phyloP scores from a whole-genome alignment of 768 basidiomycete species.

The Boletus speciosus region DNA sequence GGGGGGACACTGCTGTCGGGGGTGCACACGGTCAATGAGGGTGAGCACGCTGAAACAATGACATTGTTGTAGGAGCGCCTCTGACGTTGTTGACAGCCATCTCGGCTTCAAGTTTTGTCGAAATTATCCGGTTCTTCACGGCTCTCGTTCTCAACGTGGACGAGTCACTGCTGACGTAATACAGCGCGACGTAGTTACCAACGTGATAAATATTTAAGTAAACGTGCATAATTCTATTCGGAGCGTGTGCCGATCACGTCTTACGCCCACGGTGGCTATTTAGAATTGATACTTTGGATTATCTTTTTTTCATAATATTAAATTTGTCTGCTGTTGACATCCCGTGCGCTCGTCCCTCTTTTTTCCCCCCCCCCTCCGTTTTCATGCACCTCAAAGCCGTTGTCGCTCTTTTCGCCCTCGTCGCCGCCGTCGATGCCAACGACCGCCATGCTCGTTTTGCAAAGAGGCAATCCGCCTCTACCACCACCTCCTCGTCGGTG shows the following conservation, averaged over 20 bases:
- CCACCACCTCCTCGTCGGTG: constrained; percentile 3
- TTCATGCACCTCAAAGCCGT: constrained; percentile 46
- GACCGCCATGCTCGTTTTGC: constrained; percentile 37
- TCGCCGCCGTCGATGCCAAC: constrained; percentile 37
- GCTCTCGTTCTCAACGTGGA: constrained; percentile 67
- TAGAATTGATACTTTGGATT: too few relatives aligned
- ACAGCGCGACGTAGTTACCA: too few relatives aligned
- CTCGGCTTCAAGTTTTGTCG: constrained; percentile 49
- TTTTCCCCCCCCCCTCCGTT: constrained; percentile 4
- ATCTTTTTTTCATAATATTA: too few relatives aligned
- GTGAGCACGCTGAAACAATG: constrained; percentile 33
- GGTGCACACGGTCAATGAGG: constrained; percentile 73
- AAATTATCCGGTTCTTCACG: constrained; percentile 64
- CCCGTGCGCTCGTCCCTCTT: not conserved
- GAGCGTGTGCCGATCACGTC: too few relatives aligned
- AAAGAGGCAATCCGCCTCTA: constrained; percentile 34
- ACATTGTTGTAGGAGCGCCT: not conserved
- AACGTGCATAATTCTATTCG: too few relatives aligned
- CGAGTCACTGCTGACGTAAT: constrained; percentile 35
- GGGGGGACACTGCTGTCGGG: constrained; percentile 33
- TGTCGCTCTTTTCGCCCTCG: constrained; percentile 43
- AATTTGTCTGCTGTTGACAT: too few relatives aligned
- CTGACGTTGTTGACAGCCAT: constrained; percentile 32
- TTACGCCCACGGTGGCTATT: too few relatives aligned
- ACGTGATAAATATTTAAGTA: too few relatives aligned